Conservation (phyloP, 805 yeast genomes). For the Hanseniaspora taiwanica region DNA sequence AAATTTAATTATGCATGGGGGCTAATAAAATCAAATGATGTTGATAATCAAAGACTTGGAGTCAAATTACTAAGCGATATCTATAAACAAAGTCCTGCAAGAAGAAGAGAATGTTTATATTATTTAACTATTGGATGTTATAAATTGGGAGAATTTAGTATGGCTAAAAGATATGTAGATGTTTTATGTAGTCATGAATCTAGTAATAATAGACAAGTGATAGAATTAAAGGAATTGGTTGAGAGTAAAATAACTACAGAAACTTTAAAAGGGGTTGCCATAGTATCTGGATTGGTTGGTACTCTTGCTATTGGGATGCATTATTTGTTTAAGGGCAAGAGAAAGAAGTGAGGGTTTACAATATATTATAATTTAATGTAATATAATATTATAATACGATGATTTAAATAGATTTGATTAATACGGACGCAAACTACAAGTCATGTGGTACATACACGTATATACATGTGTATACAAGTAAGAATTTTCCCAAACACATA, state of each 20-base stretch:
- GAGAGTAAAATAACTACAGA: slow-evolving; percentile 79
- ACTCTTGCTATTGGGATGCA: slow-evolving; percentile 52
- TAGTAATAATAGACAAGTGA: slow-evolving; percentile 73
- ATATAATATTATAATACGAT: background rate
- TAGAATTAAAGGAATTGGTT: slow-evolving; percentile 55
- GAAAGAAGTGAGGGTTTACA: slow-evolving; percentile 1
- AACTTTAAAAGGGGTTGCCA: slow-evolving; percentile 78
- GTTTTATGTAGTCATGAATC: slow-evolving; percentile 54
- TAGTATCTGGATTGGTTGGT: slow-evolving; percentile 77
- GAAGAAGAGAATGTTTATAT: slow-evolving; percentile 82
- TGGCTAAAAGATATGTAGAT: slow-evolving; percentile 78
- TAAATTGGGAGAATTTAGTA: slow-evolving; percentile 75
- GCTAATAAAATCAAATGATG: slow-evolving; percentile 54
- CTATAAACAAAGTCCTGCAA: slow-evolving; percentile 63
- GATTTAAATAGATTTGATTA: too few relatives aligned
- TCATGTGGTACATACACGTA: too few relatives aligned
- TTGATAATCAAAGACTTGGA: slow-evolving; percentile 63
- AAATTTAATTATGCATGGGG: slow-evolving; percentile 97
- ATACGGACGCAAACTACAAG: background rate
- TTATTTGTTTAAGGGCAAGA: slow-evolving; percentile 1
- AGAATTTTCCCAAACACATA: too few relatives aligned
- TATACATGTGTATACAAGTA: too few relatives aligned
- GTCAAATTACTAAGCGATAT: slow-evolving; percentile 55
- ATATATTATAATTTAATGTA: background rate
- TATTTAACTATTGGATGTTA: slow-evolving; percentile 79